phyloP scores from a whole-genome alignment of 2,329 filamentous ascomycete genomes.

The Diaporthe vexans region DNA sequence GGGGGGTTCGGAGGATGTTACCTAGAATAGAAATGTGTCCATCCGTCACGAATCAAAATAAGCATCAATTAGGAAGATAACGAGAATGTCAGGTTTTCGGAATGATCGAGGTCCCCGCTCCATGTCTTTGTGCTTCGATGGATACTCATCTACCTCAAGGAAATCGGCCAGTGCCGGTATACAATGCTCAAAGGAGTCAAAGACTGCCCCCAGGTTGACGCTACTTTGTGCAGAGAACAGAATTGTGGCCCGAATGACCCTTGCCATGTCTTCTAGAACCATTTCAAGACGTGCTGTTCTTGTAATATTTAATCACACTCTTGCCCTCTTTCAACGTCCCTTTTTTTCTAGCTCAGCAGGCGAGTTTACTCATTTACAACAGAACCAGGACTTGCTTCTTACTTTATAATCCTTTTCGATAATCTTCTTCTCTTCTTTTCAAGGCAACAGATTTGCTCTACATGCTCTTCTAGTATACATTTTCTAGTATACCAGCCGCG shows the following conservation, averaged over 20 bases:
- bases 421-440: neutral
- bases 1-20: neutral
- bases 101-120: neutral
- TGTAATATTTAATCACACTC: neutral
- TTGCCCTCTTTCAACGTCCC: no score
- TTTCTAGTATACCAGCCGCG: constrained; percentile 10
- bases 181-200: neutral
- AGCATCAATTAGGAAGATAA: neutral
- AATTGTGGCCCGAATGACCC: neutral
- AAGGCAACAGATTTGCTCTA: neutral
- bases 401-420: neutral
- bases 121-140: constrained; percentile 11
- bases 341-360: neutral
- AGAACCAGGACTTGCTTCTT: constrained; percentile 11
- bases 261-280: neutral
- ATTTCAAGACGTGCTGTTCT: no score
- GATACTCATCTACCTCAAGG: neutral
- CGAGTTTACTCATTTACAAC: constrained; percentile 21
- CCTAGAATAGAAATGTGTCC: neutral
- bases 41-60: neutral
- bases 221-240: neutral
- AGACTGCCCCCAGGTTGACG: neutral
- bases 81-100: neutral
- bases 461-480: neutral
- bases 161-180: neutral